phyloP scores from a whole-genome alignment of 768 basidiomycete species.

The Brasilioporus rufonigricans region DNA sequence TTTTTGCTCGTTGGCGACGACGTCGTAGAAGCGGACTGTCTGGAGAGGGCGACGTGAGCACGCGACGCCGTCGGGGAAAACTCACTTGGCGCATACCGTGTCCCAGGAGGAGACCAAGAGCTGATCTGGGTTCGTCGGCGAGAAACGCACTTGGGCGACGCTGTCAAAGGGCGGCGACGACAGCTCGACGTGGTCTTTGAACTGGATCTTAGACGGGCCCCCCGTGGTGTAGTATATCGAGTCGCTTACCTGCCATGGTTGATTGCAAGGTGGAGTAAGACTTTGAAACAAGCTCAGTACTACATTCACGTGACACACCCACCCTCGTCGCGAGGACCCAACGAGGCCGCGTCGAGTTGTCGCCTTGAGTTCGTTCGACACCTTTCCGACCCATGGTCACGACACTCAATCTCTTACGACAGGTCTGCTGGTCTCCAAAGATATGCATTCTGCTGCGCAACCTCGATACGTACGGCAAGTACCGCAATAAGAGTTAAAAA shows the following conservation, averaged over 20 bases:
- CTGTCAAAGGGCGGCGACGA: constrained; percentile 81
- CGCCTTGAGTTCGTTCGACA: too few species aligned
- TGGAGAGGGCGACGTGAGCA: constrained; percentile 34
- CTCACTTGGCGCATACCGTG: constrained; percentile 41
- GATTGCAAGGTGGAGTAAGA: too few species aligned
- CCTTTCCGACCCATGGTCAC: background rate
- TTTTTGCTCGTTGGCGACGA: constrained; percentile 58
- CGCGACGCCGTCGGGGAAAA: constrained; percentile 10
- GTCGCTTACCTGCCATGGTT: constrained; percentile 21
- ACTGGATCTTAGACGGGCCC: background rate
- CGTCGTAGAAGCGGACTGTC: constrained; percentile 59
- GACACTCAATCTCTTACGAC: too few species aligned
- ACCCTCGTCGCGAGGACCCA: constrained; percentile 5
- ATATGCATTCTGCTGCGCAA: constrained; percentile 37
- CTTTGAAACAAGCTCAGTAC: background rate
- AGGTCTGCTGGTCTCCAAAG: constrained; percentile 27
- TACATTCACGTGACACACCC: constrained; percentile 12
- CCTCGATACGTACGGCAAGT: constrained; percentile 26
- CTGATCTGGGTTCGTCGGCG: constrained; percentile 73
- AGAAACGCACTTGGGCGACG: constrained; percentile 77
- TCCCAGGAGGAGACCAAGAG: constrained; percentile 92
- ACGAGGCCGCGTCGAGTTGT: too few species aligned
- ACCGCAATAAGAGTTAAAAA: constrained; percentile 27
- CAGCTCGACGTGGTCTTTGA: constrained; percentile 42
- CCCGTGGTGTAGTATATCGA: too few species aligned